Evolutionary conservation across 2,329 filamentous ascomycete genomes (phyloP).

Genomic region (Clathrospora elynae): DNA sequence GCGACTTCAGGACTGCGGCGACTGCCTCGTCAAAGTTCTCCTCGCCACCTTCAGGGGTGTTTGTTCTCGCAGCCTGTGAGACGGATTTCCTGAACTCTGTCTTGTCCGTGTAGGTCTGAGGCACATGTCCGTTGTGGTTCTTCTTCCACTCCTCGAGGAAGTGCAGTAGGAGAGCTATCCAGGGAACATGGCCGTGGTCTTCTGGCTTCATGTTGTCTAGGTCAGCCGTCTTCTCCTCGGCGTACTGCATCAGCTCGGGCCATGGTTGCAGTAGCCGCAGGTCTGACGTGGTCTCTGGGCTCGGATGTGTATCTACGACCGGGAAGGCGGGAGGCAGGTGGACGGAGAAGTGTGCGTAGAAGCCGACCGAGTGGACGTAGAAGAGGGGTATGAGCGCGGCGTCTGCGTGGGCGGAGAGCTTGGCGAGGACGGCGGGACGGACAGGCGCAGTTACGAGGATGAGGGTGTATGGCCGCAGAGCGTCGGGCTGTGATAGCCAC

Average conservation of each 20-base stretch:
- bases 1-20: constrained; percentile 83
- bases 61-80: constrained; percentile 67
- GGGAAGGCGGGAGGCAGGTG: constrained; percentile 79
- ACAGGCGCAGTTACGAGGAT: constrained; percentile 67
- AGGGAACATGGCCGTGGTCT: constrained; percentile 90
- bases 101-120: constrained; percentile 83
- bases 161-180: constrained; percentile 79
- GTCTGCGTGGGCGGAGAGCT: constrained; percentile 57
- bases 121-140: constrained; percentile 68
- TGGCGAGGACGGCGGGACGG: constrained; percentile 56
- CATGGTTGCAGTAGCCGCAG: constrained; percentile 84
- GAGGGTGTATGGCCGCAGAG: constrained; percentile 60
- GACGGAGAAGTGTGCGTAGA: constrained; percentile 88
- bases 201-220: constrained; percentile 74
- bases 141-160: constrained; percentile 82
- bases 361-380: constrained; percentile 85
- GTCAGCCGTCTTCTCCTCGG: constrained; percentile 67
- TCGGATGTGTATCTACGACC: constrained; percentile 94
- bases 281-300: constrained; percentile 81
- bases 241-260: constrained; percentile 76
- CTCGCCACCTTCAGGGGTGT: constrained; percentile 83
- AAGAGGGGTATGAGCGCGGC: constrained; percentile 73
- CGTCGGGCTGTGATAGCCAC: constrained; percentile 50
- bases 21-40: constrained; percentile 97
- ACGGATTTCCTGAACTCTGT: constrained; percentile 77